Evolutionary conservation across 2,329 filamentous ascomycete species (phyloP), one percentile per base, ranked within the genome.

Genomic region (Endoconidiophora laricicola): DNA sequence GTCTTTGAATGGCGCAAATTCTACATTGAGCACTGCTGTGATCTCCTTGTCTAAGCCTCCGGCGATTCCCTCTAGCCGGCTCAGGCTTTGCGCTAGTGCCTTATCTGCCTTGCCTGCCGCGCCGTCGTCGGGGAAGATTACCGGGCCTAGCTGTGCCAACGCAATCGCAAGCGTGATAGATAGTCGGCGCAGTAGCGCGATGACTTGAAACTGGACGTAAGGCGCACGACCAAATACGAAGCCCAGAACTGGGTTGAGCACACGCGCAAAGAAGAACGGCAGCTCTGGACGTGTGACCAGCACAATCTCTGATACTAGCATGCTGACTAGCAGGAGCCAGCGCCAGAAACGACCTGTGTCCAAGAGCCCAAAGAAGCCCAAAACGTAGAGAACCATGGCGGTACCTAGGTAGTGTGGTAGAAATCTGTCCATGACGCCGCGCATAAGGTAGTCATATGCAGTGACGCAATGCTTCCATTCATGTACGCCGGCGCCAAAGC

Each of bases 161-260:
- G 85, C 88, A 56, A 94, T 86, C 64, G 86, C 88, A 23, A 86
- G 65, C 2, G 86, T 88, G 47, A 96, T 68, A 14, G 79, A 78
- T 20, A 86, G 67, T 61, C 85, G 85, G 54, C 88, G 79, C 4
- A 82, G 76, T 5, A 96, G 74, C 12, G 73, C 67, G 52, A 95
- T 73, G 57, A 83, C 69, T 65, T 98, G 88, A 61, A 91, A 98
- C 2, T 88, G 90, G 3, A 96, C 72, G 56, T 83, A 84, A 3
- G 81, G 74, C 3, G 74, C 68, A 50, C 78, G 72, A 6, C 58
- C 57, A 14, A 66, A 65, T 45, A 66, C 52, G 24, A 61, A 60
- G 1, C 60, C 56, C 10, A 73, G 58, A 37, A 66, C 23, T 4
- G 65, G 66, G 60, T 77, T 77, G 57, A 74, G 54, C 43, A 67